A percentile compares a stretch with the other conserved stretches of the same genome.
Conservation (phyloP, 345 rosid species). For the Hevea brasiliensis region DNA sequence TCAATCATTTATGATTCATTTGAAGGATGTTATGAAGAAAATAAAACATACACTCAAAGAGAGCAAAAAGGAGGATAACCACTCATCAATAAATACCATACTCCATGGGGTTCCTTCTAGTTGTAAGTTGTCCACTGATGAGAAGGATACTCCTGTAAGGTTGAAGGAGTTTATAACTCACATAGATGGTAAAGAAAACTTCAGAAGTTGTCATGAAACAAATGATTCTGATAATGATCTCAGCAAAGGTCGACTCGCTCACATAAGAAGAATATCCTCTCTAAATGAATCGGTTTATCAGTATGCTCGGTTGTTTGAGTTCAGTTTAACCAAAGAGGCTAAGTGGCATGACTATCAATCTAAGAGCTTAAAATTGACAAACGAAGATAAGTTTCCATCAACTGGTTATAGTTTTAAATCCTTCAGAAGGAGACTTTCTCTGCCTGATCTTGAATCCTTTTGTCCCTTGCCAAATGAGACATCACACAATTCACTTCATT, state of each 20-base stretch:
- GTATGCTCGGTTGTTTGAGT: slow-evolving; percentile 56
- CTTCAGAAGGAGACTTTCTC: slow-evolving; percentile 70
- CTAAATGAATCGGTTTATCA: slow-evolving; percentile 51
- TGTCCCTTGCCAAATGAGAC: slow-evolving; percentile 49
- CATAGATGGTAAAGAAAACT: slow-evolving; percentile 25
- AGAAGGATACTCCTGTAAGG: slow-evolving; percentile 20
- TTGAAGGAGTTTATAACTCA: neutral
- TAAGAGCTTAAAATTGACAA: slow-evolving; percentile 57
- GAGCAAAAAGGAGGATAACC: slow-evolving; percentile 30
- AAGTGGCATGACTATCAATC: slow-evolving; percentile 41
- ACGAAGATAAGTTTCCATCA: slow-evolving; percentile 41
- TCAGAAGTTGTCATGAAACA: slow-evolving; percentile 9
- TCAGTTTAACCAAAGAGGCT: slow-evolving; percentile 37
- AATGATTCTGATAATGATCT: slow-evolving; percentile 25
- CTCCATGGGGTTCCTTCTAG: slow-evolving; percentile 22
- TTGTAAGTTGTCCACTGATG: slow-evolving; percentile 4
- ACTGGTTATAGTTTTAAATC: slow-evolving; percentile 36
- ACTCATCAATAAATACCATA: neutral
- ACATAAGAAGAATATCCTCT: slow-evolving; percentile 44
- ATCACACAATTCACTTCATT: slow-evolving; percentile 28
- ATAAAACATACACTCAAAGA: slow-evolving; percentile 57
- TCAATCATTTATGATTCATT: slow-evolving; percentile 40
- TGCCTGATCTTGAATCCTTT: slow-evolving; percentile 71
- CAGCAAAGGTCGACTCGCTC: slow-evolving; percentile 4
- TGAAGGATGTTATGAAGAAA: slow-evolving; percentile 58